These are phyloP conservation scores for Gnomoniopsis smithogilvyi DNA, from an alignment of 2,329 filamentous ascomycete genomes.

Conservation along the genomic window DNA sequence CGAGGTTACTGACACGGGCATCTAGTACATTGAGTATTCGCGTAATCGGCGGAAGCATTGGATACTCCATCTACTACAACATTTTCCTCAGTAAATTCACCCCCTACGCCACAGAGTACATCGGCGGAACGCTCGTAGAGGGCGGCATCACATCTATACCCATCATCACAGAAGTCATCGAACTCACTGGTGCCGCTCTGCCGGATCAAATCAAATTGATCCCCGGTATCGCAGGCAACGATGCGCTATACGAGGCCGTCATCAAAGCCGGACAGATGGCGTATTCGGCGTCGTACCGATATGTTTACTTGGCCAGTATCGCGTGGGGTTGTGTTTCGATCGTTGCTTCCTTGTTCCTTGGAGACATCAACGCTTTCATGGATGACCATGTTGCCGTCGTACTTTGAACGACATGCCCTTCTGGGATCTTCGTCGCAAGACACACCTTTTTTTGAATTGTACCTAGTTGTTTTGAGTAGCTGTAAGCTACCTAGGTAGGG, in stretches of 20 bases:
- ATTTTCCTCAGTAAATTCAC: conserved; percentile 47
- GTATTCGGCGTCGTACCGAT: conserved; percentile 57
- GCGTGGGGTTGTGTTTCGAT: conserved; percentile 57
- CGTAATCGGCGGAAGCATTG: conserved; percentile 64
- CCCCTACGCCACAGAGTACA: conserved; percentile 40
- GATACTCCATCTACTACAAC: conserved; percentile 58
- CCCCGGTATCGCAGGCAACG: conserved; percentile 50
- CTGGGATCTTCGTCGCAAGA: too few relatives aligned
- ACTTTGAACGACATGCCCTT: conserved; percentile 23
- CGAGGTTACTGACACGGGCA: background rate
- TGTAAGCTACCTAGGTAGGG: too few relatives aligned
- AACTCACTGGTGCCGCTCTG: conserved; percentile 50
- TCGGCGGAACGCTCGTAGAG: conserved; percentile 48
- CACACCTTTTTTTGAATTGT: too few relatives aligned
- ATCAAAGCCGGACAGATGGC: conserved; percentile 53
- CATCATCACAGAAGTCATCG: conserved; percentile 47
- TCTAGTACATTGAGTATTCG: conserved; percentile 61
- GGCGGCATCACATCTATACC: conserved; percentile 45
- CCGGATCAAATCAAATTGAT: conserved; percentile 44
- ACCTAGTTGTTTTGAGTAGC: too few relatives aligned
- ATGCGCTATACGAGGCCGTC: conserved; percentile 47
- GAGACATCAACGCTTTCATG: conserved; percentile 56
- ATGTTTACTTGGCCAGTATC: conserved; percentile 60
- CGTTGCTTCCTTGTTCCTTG: conserved; percentile 55
- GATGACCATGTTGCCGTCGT: conserved; percentile 55